Percentiles rank a stretch among this genome's conserved stretches.
Conservation (phyloP, 1,284 basidiomycete genomes). For the Somion occarium region DNA sequence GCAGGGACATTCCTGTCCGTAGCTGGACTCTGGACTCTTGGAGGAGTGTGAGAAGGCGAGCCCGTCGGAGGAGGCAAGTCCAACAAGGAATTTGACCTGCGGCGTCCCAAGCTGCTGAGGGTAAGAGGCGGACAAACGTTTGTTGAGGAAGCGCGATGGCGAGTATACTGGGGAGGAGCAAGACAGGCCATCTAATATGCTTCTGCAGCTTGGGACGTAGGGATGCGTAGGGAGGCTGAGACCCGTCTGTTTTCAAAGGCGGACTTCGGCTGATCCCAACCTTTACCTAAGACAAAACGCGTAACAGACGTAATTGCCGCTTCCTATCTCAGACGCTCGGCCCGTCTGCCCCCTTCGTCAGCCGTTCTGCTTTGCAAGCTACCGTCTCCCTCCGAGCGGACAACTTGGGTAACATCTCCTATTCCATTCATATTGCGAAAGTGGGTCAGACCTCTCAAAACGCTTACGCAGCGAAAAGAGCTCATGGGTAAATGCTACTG, state of each 20-base stretch:
- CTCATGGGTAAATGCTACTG: no score
- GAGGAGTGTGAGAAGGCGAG: constrained; percentile 21
- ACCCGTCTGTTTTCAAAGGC: constrained; percentile 4
- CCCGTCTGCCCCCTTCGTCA: not conserved
- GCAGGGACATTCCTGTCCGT: constrained; percentile 14
- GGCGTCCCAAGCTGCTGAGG: constrained; percentile 44
- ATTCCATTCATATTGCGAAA: no score
- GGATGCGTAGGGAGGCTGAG: constrained; percentile 18
- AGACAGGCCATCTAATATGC: constrained; percentile 17
- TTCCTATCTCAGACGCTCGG: not conserved
- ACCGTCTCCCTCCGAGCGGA: no score
- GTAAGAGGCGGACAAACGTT: constrained; percentile 52
- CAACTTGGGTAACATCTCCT: no score
- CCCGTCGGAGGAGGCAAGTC: constrained; percentile 26
- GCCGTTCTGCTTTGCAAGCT: not conserved
- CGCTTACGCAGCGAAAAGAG: no score
- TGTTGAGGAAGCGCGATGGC: constrained; percentile 58
- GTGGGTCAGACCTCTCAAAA: no score
- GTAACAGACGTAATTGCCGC: not conserved
- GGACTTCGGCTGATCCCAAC: not conserved
- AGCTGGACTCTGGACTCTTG: constrained; percentile 18
- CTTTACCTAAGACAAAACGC: constrained; percentile 4
- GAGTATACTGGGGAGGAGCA: constrained; percentile 34
- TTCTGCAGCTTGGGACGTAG: constrained; percentile 7
- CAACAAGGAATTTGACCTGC: constrained; percentile 38